phyloP scores from a whole-genome alignment of 176 grass and related monocot genomes.

The Typha latifolia region DNA sequence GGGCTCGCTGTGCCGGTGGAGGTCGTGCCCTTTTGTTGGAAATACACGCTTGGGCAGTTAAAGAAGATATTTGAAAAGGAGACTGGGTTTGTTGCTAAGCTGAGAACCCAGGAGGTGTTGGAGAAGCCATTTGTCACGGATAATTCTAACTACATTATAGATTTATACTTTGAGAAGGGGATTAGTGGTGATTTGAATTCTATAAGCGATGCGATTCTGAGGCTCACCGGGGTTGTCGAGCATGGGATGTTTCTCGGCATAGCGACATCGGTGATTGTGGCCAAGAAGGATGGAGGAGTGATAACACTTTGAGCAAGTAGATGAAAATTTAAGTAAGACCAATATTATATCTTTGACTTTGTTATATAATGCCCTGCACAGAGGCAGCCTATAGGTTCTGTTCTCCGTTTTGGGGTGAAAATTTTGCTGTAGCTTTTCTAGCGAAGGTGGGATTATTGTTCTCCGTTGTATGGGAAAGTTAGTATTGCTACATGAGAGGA shows the following conservation, averaged over 20 bases:
- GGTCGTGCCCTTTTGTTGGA: slow-evolving; percentile 48
- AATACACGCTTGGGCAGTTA: slow-evolving; percentile 31
- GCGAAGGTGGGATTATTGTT: too few relatives aligned
- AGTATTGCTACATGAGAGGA: too few relatives aligned
- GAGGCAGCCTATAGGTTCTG: too few relatives aligned
- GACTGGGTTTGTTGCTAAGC: slow-evolving; percentile 36
- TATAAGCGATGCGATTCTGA: slow-evolving; percentile 54
- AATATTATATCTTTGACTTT: too few relatives aligned
- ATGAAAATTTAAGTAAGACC: background rate
- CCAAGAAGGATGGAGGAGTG: slow-evolving; percentile 51
- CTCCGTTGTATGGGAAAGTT: too few relatives aligned
- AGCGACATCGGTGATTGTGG: slow-evolving; percentile 54
- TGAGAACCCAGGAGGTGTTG: slow-evolving; percentile 25
- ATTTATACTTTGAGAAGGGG: slow-evolving; percentile 64
- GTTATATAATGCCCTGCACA: too few relatives aligned
- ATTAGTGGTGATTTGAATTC: slow-evolving; percentile 37
- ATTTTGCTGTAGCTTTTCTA: too few relatives aligned
- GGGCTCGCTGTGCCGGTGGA: slow-evolving; percentile 54
- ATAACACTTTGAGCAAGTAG: slow-evolving; percentile 23
- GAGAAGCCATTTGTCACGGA: slow-evolving; percentile 48
- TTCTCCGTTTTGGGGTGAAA: too few relatives aligned
- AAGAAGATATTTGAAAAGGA: slow-evolving; percentile 35
- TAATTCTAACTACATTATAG: slow-evolving; percentile 65
- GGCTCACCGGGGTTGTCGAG: slow-evolving; percentile 73
- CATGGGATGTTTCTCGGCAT: slow-evolving; percentile 78